Conservation (phyloP, 2,329 filamentous ascomycete species). For the Kalmusia sp. region DNA sequence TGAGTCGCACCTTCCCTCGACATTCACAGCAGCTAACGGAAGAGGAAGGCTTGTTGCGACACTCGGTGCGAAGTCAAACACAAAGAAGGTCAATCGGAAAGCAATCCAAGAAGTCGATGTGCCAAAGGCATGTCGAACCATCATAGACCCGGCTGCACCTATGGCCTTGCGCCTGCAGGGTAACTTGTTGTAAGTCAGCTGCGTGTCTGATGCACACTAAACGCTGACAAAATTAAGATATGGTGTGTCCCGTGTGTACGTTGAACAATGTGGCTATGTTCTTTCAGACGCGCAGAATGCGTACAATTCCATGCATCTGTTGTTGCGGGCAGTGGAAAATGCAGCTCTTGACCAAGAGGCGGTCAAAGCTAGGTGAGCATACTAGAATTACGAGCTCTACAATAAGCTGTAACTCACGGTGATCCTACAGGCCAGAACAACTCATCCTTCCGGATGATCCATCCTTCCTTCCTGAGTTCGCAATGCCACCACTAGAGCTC, state of each 20-base stretch:
- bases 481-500: slow-evolving; percentile 66
- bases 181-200: slow-evolving; percentile 71
- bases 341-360: slow-evolving; percentile 73
- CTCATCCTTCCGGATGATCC: slow-evolving; percentile 84
- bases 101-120: slow-evolving; percentile 90
- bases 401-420: not conserved
- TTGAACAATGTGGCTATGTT: slow-evolving; percentile 86
- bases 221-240: slow-evolving; percentile 37
- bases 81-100: slow-evolving; percentile 80
- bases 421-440: slow-evolving; percentile 68
- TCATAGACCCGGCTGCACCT: slow-evolving; percentile 82
- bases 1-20: not conserved
- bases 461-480: slow-evolving; percentile 73
- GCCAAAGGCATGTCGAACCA: slow-evolving; percentile 85
- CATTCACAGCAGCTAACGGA: slow-evolving; percentile 25
- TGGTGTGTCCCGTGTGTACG: slow-evolving; percentile 83
- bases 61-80: slow-evolving; percentile 73
- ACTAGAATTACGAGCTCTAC: too few relatives aligned
- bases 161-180: slow-evolving; percentile 90
- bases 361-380: slow-evolving; percentile 72
- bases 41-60: slow-evolving; percentile 84
- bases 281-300: slow-evolving; percentile 80
- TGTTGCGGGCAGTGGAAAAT: slow-evolving; percentile 65
- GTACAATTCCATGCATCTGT: slow-evolving; percentile 73
- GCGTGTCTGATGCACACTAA: not conserved